phyloP scores from a whole-genome alignment of 371 early-diverging fungal genomes.

The Mucor mucedo region DNA sequence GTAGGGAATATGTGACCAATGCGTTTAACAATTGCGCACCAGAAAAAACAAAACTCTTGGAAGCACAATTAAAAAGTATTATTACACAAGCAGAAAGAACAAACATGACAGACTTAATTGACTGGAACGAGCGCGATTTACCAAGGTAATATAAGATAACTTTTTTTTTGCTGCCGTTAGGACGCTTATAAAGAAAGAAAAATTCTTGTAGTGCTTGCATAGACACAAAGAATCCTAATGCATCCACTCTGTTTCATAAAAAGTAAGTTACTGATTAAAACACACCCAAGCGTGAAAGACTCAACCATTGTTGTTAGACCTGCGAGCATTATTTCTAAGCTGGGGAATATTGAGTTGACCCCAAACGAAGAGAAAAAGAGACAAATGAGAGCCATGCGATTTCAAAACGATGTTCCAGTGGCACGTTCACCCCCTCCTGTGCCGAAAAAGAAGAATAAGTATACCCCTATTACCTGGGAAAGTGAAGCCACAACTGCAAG shows the following conservation, averaged over 20 bases:
- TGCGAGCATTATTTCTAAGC: conserved; percentile 4
- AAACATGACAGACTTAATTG: conserved; percentile 65
- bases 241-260: conserved; percentile 9
- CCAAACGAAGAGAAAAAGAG: conserved; percentile 19
- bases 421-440: not conserved
- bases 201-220: conserved; percentile 17
- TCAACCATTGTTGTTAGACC: not conserved
- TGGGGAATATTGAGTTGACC: conserved; percentile 28
- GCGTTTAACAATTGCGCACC: conserved; percentile 47
- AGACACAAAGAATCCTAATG: conserved; percentile 19
- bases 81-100: conserved; percentile 42
- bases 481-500: not conserved
- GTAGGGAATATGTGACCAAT: conserved; percentile 56
- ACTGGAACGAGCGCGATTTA: conserved; percentile 74
- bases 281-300: not conserved
- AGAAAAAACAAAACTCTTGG: conserved; percentile 46
- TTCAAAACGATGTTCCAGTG: conserved; percentile 21
- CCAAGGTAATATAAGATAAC: conserved; percentile 21
- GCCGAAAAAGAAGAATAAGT: conserved; percentile 4
- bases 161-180: not conserved
- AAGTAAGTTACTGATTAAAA: not conserved
- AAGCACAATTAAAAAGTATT: conserved; percentile 52
- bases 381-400: conserved; percentile 28
- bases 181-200: too few relatives aligned
- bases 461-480: conserved; percentile 22